Conservation (phyloP, 345 rosid species). For the Aquilaria yunnanensis region DNA sequence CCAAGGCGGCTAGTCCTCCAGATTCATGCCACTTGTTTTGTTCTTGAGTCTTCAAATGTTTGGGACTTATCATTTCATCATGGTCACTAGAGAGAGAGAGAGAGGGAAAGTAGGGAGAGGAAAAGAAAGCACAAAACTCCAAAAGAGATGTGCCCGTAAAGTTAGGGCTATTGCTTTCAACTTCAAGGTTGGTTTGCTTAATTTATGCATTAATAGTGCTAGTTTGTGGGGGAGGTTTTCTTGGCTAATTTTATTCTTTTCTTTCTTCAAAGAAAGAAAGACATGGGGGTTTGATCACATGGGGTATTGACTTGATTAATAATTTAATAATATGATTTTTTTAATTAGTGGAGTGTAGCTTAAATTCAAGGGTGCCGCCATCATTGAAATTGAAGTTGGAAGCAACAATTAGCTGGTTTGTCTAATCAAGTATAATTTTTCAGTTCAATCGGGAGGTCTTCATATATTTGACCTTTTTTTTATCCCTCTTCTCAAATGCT, state of each 20-base stretch:
- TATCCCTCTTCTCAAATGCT: no score
- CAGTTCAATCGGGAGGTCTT: no score
- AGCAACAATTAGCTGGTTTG: no score
- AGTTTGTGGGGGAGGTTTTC: neutral
- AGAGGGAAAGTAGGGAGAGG: neutral
- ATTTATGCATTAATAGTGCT: neutral
- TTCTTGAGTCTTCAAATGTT: conserved; percentile 9
- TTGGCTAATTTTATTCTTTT: conserved; percentile 7
- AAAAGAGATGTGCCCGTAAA: neutral
- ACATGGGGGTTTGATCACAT: conserved; percentile 4
- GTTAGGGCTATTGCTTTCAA: conserved; percentile 3
- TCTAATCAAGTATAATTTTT: no score
- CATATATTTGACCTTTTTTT: no score
- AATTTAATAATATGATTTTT: neutral
- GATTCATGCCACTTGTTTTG: conserved; percentile 1
- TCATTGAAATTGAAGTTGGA: no score
- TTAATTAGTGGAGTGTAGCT: no score
- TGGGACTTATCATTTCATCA: conserved; percentile 26
- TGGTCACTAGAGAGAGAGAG: conserved; percentile 1
- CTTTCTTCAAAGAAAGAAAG: neutral
- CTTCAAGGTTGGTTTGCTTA: conserved; percentile 1
- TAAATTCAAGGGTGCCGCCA: no score
- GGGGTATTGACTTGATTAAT: conserved; percentile 8
- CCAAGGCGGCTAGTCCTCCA: conserved; percentile 15
- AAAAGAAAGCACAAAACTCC: neutral